A percentile compares a stretch with the other conserved stretches of the same genome.
Evolutionary conservation across 2,329 filamentous ascomycete genomes (phyloP).

Genomic region (Dryadomyces quercivorus): DNA sequence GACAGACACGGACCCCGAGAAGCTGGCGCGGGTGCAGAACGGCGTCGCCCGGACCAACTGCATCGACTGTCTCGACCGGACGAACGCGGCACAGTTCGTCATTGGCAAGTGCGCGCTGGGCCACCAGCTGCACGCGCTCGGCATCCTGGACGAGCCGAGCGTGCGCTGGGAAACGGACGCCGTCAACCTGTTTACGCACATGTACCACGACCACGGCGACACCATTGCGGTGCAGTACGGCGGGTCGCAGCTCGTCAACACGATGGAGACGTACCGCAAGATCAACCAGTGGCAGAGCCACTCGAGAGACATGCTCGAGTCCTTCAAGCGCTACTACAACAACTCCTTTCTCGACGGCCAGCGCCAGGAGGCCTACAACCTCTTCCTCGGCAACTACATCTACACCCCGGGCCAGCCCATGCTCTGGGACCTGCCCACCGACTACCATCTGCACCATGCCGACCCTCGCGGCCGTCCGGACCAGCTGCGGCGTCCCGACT

Average conservation of each 20-base stretch:
- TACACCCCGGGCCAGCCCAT: constrained; percentile 80
- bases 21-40: constrained; percentile 63
- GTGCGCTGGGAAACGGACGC: constrained; percentile 93
- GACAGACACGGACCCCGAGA: constrained; percentile 18
- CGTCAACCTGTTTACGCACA: constrained; percentile 91
- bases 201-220: constrained; percentile 97
- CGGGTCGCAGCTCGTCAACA: constrained; percentile 94
- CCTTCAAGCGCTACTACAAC: constrained; percentile 97
- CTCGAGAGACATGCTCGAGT: constrained; percentile 97
- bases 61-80: constrained; percentile 93
- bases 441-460: constrained; percentile 91
- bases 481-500: constrained; percentile 38
- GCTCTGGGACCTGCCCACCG: constrained; percentile 90
- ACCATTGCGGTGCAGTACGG: constrained; percentile 97
- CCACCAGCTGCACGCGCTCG: constrained; percentile 82
- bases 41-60: constrained; percentile 93
- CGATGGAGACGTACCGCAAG: constrained; percentile 97
- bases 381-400: constrained; percentile 93
- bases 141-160: constrained; percentile 62
- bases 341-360: constrained; percentile 96
- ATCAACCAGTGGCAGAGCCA: constrained; percentile 98
- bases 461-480: constrained; percentile 62
- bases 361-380: constrained; percentile 92
- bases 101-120: constrained; percentile 91
- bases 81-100: constrained; percentile 95